phyloP scores from a whole-genome alignment of 768 basidiomycete genomes.

The Agrocybe praecox region DNA sequence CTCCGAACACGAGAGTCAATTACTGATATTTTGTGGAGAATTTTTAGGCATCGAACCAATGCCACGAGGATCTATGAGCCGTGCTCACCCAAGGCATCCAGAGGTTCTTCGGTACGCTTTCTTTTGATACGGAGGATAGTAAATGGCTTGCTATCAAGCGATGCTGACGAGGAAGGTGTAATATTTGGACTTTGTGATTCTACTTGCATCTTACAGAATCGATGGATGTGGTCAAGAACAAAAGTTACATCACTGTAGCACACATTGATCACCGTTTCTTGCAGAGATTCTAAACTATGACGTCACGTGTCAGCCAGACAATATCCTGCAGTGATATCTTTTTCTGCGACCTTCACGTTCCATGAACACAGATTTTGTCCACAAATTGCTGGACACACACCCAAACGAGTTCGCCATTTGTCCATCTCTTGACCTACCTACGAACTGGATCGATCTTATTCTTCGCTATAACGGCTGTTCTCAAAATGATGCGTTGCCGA shows the following conservation, averaged over 20 bases:
- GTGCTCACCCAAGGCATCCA: slow-evolving; percentile 74
- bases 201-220: slow-evolving; percentile 9
- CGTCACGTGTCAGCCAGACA: slow-evolving; percentile 16
- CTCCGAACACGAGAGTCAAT: slow-evolving; percentile 61
- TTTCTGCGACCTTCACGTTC: neutral
- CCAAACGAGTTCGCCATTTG: neutral
- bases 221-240: neutral
- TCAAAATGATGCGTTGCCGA: neutral
- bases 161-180: slow-evolving; percentile 2
- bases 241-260: neutral
- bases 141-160: slow-evolving; percentile 38
- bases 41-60: neutral
- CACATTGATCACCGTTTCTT: neutral
- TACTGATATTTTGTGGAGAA: slow-evolving; percentile 37
- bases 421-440: neutral
- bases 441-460: neutral
- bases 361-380: neutral
- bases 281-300: slow-evolving; percentile 6
- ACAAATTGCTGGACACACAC: neutral
- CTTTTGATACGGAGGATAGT: slow-evolving; percentile 84
- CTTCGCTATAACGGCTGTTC: neutral
- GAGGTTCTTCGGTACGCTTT: slow-evolving; percentile 79
- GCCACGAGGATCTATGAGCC: neutral
- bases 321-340: too few species aligned
- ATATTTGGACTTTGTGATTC: slow-evolving; percentile 29